Evolutionary conservation across 2,329 filamentous ascomycete genomes (phyloP), one percentile per base, ranked within the genome.

Genomic region (Calonectria pauciramosa): DNA sequence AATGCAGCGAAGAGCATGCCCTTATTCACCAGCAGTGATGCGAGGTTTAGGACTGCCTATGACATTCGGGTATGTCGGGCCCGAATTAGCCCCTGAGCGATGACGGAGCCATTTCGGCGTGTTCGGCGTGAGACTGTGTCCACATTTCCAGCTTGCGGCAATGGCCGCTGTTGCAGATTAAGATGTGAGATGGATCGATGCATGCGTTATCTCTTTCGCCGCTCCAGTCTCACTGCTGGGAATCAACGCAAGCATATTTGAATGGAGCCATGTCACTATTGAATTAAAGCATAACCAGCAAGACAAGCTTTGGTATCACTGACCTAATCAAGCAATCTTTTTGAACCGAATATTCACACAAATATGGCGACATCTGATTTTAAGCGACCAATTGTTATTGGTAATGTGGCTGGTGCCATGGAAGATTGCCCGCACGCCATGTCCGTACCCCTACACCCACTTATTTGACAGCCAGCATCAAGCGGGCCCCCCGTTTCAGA

Each of bases 331-430:
- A 7, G 9, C 9, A 26, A 30, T 9, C 2, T 7, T 26, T 30
- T 54, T 1, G 11, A 54, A 30, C 6, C 2, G 7, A 54, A 60
- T 7, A 20, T 60, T n/a, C 30, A 60, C 5, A 11, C 14, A 38
- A 34, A 60, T 6, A 64, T 64, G 59, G 23, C 59, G 23, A 41
- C 63, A 65, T 54, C 52, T 26, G 65, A 68, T 13, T 7, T 23
- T 13, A 69, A 56, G 20, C 65, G 71, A 18, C 71, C 71, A 14
- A 69, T 73, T 8, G 26, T 73, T 11, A 73, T 73, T 32, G 71
- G 71, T 13, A 73, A 73, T 69, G 71, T 73, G 23, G 71, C 71
- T 36, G 71, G 71, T 16, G 71, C 71, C n/a, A 73, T 73, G 71
- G 71, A 73, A 18, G 71, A 69, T 34, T 54, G 47, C 11, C 71